These are phyloP conservation scores for Rubroboletus pulcherrimus DNA, from an alignment of 768 basidiomycete genomes.

Conservation along the genomic window DNA sequence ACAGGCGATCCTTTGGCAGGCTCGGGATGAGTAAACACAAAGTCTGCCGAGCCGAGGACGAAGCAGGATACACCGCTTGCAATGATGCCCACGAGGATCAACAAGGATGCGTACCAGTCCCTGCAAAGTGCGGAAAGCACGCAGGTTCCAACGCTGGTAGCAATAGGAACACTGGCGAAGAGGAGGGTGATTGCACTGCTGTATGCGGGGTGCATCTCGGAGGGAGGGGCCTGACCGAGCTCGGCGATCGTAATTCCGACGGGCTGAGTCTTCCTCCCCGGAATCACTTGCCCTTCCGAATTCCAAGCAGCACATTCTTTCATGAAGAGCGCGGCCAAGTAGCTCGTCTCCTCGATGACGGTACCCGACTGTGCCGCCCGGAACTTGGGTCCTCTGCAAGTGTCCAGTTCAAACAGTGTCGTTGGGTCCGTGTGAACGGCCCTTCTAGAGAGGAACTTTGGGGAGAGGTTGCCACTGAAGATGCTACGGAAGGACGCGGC, in stretches of 20 bases:
- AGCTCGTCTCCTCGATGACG: constrained; percentile 44
- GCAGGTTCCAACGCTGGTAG: constrained; percentile 19
- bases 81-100: constrained; percentile 30
- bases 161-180: constrained; percentile 20
- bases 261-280: constrained; percentile 8
- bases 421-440: constrained; percentile 19
- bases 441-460: constrained; percentile 8
- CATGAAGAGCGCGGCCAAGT: constrained; percentile 50
- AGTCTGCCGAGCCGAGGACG: constrained; percentile 22
- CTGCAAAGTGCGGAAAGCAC: constrained; percentile 13
- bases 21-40: constrained; percentile 20
- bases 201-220: constrained; percentile 5
- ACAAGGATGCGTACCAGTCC: constrained; percentile 26
- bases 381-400: constrained; percentile 53
- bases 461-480: background rate
- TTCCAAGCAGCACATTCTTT: constrained; percentile 12
- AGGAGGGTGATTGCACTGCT: background rate
- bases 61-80: constrained; percentile 28
- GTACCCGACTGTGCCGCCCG: constrained; percentile 66
- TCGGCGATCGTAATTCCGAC: constrained; percentile 8
- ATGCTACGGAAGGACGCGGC: constrained; percentile 3
- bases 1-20: constrained; percentile 25
- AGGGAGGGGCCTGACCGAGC: constrained; percentile 6
- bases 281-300: constrained; percentile 6
- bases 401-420: constrained; percentile 13